These are phyloP conservation scores for Eucalyptus paniculata DNA, from an alignment of 345 rosid species.

Conservation along the genomic window DNA sequence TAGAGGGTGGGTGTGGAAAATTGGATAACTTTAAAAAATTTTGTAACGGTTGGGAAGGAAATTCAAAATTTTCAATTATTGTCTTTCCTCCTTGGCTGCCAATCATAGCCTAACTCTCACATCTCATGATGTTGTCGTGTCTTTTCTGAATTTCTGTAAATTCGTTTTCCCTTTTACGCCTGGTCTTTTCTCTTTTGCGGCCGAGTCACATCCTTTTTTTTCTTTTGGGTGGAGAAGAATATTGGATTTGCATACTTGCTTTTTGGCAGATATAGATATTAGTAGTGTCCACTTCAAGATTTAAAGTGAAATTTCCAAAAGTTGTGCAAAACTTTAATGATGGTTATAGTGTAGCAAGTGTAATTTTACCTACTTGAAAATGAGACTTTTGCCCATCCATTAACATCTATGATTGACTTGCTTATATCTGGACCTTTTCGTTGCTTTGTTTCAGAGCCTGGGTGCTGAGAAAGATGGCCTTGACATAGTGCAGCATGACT, in stretches of 20 bases:
- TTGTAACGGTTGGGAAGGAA: background rate
- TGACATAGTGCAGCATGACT: constrained; percentile 62
- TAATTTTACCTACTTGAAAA: background rate
- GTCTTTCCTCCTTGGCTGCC: background rate
- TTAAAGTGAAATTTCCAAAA: background rate
- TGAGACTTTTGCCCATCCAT: background rate
- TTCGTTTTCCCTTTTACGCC: background rate
- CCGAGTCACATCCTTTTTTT: background rate
- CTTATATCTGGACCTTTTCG: background rate
- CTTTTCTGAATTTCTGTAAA: background rate
- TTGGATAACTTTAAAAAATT: background rate
- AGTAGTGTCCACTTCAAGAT: background rate
- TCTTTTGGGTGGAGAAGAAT: background rate
- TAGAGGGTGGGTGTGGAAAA: background rate
- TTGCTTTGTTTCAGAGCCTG: constrained; percentile 39
- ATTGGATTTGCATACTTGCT: background rate
- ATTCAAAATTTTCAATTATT: background rate
- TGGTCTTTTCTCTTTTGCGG: background rate
- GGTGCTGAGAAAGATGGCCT: constrained; percentile 79
- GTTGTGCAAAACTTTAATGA: background rate
- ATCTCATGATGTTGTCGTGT: background rate
- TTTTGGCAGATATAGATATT: background rate
- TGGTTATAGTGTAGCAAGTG: background rate
- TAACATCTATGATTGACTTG: background rate
- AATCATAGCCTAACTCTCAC: background rate